phyloP scores from a whole-genome alignment of 1,139 yeast genomes.

The Debaryomyces psychrophilus region DNA sequence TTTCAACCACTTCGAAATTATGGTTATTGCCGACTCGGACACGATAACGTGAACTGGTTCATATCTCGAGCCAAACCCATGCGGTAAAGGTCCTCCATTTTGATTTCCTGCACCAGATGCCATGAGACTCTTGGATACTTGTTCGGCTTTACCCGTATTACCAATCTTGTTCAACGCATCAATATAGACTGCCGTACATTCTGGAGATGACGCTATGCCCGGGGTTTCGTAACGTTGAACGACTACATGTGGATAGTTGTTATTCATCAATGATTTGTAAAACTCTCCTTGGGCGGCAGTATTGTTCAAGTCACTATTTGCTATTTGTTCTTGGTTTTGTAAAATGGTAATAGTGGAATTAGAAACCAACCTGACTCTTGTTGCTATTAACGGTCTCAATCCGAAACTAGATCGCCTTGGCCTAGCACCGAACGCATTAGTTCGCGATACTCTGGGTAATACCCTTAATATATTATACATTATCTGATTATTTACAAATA shows the following conservation, averaged over 20 bases:
- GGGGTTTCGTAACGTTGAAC: conserved; percentile 90
- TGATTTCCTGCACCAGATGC: conserved; percentile 21
- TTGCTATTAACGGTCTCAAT: neutral
- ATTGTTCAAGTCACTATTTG: conserved; percentile 71
- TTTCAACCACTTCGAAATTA: conserved; percentile 84
- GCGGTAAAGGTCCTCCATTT: conserved; percentile 26
- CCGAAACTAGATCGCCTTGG: neutral
- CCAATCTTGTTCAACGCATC: conserved; percentile 83
- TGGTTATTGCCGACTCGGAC: conserved; percentile 76
- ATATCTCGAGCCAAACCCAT: conserved; percentile 52
- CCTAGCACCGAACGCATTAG: neutral
- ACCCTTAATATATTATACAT: conserved; percentile 14
- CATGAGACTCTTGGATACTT: conserved; percentile 41
- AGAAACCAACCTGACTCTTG: conserved; percentile 13
- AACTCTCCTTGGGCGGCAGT: conserved; percentile 79
- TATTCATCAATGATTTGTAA: conserved; percentile 67
- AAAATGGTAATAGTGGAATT: conserved; percentile 41
- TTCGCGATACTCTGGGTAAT: conserved; percentile 12
- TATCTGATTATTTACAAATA: conserved; percentile 2
- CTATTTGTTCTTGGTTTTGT: conserved; percentile 77
- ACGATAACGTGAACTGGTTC: conserved; percentile 92
- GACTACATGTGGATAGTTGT: conserved; percentile 91
- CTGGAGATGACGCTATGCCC: conserved; percentile 80
- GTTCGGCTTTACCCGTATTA: conserved; percentile 75
- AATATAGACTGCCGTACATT: conserved; percentile 74